Conservation (phyloP, 331 rosid genomes). For the Pyracantha coccinea region DNA sequence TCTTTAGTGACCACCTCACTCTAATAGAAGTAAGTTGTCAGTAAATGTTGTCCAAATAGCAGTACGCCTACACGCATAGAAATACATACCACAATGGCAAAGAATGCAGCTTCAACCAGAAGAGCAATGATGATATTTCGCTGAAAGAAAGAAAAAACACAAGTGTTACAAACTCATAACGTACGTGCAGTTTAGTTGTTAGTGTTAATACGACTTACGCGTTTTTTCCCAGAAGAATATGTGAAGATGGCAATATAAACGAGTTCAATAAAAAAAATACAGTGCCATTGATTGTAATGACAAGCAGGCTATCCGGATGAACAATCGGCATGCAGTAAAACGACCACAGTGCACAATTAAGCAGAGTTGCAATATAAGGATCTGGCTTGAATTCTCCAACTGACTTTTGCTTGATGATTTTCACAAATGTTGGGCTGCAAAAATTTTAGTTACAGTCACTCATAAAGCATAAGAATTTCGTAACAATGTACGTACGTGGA, state of each 20-base stretch:
- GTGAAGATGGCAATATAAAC: constrained; percentile 12
- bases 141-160: constrained; percentile 28
- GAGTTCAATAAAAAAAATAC: constrained; percentile 46
- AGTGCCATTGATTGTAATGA: constrained; percentile 40
- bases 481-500: no score
- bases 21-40: no score
- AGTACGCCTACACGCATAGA: no score
- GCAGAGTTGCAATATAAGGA: constrained; percentile 45
- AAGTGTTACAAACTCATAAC: no score
- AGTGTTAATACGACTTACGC: constrained; percentile 15
- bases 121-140: constrained; percentile 29
- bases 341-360: constrained; percentile 52
- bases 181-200: no score
- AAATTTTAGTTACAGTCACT: neutral
- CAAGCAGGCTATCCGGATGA: constrained; percentile 34
- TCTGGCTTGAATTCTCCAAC: constrained; percentile 5
- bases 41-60: no score
- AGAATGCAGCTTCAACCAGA: constrained; percentile 28
- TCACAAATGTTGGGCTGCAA: constrained; percentile 64
- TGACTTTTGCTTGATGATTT: constrained; percentile 35
- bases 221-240: constrained; percentile 22
- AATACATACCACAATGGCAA: constrained; percentile 25
- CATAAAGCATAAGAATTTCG: neutral
- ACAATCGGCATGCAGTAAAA: constrained; percentile 49
- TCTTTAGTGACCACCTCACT: no score